A percentile compares a stretch with the other conserved stretches of the same genome.
Conservation (phyloP, 163 green algal genomes). For the Chlorella variabilis region DNA sequence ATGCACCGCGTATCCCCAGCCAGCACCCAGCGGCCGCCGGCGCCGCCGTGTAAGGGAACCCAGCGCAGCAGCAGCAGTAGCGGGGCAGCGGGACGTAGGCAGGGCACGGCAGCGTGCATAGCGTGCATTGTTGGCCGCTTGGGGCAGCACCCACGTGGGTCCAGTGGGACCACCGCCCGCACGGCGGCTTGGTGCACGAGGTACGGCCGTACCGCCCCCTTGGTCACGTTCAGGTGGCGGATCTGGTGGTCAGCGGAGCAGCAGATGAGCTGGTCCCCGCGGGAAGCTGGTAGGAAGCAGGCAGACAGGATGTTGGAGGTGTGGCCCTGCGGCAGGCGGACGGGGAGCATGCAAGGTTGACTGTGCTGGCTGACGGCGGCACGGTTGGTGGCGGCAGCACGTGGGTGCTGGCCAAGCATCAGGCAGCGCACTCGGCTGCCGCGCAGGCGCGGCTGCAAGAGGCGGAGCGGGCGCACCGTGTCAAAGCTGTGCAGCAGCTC, state of each 20-base stretch:
- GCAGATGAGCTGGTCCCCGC: constrained; percentile 33
- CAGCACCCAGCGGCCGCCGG: too few species aligned
- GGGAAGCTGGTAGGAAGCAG: constrained; percentile 19
- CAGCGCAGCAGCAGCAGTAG: too few species aligned
- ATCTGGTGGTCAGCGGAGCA: constrained; percentile 38
- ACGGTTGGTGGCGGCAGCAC: too few species aligned
- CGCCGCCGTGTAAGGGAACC: too few species aligned
- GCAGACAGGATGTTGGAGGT: constrained; percentile 21
- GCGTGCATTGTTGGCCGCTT: too few species aligned
- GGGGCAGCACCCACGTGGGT: constrained; percentile 37
- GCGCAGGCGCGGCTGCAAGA: too few species aligned
- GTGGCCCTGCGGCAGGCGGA: constrained; percentile 25
- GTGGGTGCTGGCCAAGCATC: not conserved
- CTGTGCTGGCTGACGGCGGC: too few species aligned
- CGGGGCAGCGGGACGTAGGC: too few species aligned
- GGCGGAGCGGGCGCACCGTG: constrained; percentile 6
- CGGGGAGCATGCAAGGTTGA: too few species aligned
- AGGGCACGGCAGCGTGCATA: too few species aligned
- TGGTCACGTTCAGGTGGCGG: constrained; percentile 19
- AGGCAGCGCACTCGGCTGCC: too few species aligned
- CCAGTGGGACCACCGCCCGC: constrained; percentile 13
- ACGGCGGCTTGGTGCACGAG: constrained; percentile 25
- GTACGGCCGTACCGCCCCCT: constrained; percentile 34
- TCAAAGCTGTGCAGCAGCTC: constrained; percentile 19
- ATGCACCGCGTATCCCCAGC: too few species aligned